Conservation (phyloP, 2,329 filamentous ascomycete species). For the Ceratocystis smalleyi region DNA sequence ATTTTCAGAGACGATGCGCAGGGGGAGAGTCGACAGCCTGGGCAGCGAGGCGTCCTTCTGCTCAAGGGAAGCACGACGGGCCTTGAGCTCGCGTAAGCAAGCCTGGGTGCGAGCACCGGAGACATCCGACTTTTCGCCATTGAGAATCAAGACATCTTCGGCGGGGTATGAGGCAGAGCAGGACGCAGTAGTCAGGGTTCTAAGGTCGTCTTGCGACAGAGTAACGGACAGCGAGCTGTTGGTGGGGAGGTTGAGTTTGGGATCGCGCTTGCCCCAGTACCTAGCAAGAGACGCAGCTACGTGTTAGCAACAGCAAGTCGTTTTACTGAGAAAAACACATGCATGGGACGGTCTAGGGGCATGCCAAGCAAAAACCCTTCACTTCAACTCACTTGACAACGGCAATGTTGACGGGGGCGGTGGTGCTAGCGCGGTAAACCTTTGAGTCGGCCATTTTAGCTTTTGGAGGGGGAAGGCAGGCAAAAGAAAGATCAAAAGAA, state of each 20-base stretch:
- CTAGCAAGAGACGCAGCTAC: slow-evolving; percentile 21
- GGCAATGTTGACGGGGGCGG: slow-evolving; percentile 93
- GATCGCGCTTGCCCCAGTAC: slow-evolving; percentile 94
- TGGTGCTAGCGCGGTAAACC: slow-evolving; percentile 86
- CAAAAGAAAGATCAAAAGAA: background rate
- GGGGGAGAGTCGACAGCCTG: slow-evolving; percentile 58
- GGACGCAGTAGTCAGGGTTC: slow-evolving; percentile 88
- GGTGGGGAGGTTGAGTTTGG: slow-evolving; percentile 86
- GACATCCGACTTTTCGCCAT: slow-evolving; percentile 68
- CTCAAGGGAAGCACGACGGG: slow-evolving; percentile 63
- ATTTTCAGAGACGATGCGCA: slow-evolving; percentile 87
- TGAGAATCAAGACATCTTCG: slow-evolving; percentile 63
- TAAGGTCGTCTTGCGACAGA: slow-evolving; percentile 81
- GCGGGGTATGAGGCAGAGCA: slow-evolving; percentile 58
- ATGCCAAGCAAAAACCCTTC: background rate
- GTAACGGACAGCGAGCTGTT: slow-evolving; percentile 97
- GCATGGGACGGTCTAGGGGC: background rate
- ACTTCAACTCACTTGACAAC: slow-evolving; percentile 62
- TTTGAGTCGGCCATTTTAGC: slow-evolving; percentile 33
- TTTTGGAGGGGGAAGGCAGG: background rate
- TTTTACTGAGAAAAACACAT: slow-evolving; percentile 5
- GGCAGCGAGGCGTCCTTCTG: slow-evolving; percentile 56
- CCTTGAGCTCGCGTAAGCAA: slow-evolving; percentile 74
- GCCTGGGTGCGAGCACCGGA: slow-evolving; percentile 82
- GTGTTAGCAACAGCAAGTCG: background rate